phyloP scores from a whole-genome alignment of 495 filamentous ascomycete genomes.

The Aspergillus sclerotioniger region DNA sequence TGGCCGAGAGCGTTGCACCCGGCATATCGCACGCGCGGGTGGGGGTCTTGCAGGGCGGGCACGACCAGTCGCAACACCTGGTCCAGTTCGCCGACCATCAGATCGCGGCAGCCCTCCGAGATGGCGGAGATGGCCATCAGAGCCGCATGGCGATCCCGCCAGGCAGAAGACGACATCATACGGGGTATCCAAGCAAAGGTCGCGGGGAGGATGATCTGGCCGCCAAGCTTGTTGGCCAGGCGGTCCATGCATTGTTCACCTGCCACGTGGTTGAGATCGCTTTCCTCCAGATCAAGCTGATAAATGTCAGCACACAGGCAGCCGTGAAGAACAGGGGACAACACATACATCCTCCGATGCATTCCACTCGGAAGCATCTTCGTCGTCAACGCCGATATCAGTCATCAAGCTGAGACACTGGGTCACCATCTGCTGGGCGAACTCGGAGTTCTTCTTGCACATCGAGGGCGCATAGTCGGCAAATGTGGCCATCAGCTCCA shows the following conservation, averaged over 20 bases:
- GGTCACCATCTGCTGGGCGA: conserved; percentile 94
- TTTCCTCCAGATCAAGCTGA: conserved; percentile 89
- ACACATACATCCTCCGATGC: conserved; percentile 80
- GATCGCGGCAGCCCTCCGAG: conserved; percentile 92
- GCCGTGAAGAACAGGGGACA: not conserved
- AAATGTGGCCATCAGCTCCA: conserved; percentile 98
- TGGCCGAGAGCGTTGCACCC: conserved; percentile 99
- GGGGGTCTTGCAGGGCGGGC: conserved; percentile 85
- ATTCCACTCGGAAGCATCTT: conserved; percentile 94
- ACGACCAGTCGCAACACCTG: conserved; percentile 92
- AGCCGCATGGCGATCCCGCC: conserved; percentile 95
- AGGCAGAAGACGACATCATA: conserved; percentile 94
- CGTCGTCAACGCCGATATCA: conserved; percentile 93
- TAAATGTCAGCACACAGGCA: conserved; percentile 18
- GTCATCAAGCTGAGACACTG: conserved; percentile 99
- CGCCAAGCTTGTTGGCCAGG: conserved; percentile 94
- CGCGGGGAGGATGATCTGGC: conserved; percentile 79
- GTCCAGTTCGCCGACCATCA: conserved; percentile 92
- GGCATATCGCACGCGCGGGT: conserved; percentile 94
- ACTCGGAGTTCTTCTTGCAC: conserved; percentile 88
- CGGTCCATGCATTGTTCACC: conserved; percentile 99
- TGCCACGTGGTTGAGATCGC: conserved; percentile 95
- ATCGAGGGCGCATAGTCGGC: conserved; percentile 90
- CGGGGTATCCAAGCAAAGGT: conserved; percentile 95
- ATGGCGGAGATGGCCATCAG: conserved; percentile 99